phyloP scores from a whole-genome alignment of 441 rosid genomes.

The Theobroma grandiflorum region DNA sequence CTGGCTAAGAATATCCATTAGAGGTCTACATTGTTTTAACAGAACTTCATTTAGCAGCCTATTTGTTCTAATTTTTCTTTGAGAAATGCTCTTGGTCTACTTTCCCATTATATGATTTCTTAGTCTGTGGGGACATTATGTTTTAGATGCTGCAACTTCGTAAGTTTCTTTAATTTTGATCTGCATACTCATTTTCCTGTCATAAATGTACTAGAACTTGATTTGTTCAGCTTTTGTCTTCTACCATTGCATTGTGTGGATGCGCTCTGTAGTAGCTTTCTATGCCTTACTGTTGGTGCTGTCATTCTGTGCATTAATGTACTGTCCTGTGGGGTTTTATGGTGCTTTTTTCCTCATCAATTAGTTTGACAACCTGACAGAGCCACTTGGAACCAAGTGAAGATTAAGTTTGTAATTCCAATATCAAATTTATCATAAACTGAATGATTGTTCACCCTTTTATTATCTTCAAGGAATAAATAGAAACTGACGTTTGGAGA shows the following conservation, averaged over 20 bases:
- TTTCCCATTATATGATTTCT: background rate
- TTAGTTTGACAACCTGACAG: conserved; percentile 5
- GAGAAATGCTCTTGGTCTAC: conserved; percentile 1
- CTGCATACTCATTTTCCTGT: background rate
- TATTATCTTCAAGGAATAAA: background rate
- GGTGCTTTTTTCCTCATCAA: conserved; percentile 17
- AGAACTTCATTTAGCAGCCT: background rate
- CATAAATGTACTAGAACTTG: background rate
- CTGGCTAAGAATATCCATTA: background rate
- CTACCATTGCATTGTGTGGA: background rate
- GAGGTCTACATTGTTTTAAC: background rate
- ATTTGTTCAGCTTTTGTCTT: conserved; percentile 5
- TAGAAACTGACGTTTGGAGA: conserved; percentile 8
- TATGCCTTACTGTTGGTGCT: background rate
- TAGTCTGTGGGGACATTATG: background rate
- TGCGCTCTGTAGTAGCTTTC: background rate
- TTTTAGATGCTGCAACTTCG: background rate
- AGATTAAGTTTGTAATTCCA: background rate
- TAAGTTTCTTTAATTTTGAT: background rate
- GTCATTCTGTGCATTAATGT: background rate
- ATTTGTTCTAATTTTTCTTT: conserved; percentile 3
- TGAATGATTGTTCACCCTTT: background rate
- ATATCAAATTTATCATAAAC: background rate
- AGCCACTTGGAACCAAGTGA: background rate
- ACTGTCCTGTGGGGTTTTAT: background rate